Evolutionary conservation across 176 grass and related monocot species (phyloP).

Genomic region (Saccharum officinarum): DNA sequence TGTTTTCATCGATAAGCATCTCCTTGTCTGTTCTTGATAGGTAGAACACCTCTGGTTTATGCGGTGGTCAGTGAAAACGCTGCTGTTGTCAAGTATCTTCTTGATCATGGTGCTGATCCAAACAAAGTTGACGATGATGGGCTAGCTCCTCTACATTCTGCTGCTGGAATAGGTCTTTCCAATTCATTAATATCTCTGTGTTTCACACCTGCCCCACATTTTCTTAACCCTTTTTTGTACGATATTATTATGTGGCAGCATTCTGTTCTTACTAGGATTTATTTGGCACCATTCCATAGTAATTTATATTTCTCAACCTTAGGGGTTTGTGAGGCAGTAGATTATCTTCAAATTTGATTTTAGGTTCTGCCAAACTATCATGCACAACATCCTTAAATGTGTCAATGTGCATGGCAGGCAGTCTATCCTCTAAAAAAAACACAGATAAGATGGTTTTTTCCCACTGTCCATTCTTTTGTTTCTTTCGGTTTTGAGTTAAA

Average conservation of each 20-base stretch:
- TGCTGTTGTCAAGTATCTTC: conserved; percentile 41
- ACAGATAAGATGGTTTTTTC: too few species aligned
- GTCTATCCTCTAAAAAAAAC: too few species aligned
- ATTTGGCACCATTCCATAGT: background rate
- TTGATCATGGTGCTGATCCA: conserved; percentile 49
- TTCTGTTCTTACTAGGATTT: background rate
- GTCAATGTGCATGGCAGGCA: too few species aligned
- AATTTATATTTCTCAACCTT: background rate
- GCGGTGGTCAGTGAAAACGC: background rate
- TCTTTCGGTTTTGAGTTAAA: background rate
- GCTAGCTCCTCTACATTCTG: conserved; percentile 45
- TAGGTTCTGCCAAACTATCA: too few species aligned
- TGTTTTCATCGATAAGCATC: too few species aligned
- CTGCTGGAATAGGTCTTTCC: conserved; percentile 35
- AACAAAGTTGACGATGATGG: conserved; percentile 17
- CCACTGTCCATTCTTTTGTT: too few species aligned
- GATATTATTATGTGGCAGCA: background rate
- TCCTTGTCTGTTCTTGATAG: conserved; percentile 9
- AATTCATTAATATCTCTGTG: background rate
- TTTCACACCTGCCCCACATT: background rate
- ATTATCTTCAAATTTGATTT: too few species aligned
- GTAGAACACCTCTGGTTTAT: conserved; percentile 45
- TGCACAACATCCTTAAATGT: too few species aligned
- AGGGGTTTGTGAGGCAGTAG: too few species aligned
- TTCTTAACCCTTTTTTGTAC: background rate